Evolutionary conservation across 1,139 yeast species (phyloP).

Genomic region (Pichia sp.): DNA sequence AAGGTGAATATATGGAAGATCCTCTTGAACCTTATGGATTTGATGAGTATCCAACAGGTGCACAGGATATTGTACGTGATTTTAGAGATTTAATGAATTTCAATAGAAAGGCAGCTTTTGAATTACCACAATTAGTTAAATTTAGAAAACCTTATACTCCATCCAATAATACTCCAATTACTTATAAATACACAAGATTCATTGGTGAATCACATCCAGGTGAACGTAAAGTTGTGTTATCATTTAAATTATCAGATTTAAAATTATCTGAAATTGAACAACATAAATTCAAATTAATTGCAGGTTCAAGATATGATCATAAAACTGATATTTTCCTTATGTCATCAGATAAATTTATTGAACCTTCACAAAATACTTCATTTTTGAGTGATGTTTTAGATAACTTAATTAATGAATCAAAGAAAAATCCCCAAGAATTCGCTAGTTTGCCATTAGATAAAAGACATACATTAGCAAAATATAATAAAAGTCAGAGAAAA

Average conservation of each 20-base stretch:
- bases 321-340: slow-evolving; percentile 53
- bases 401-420: slow-evolving; percentile 58
- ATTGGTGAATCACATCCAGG: slow-evolving; percentile 62
- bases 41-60: slow-evolving; percentile 57
- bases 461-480: slow-evolving; percentile 52
- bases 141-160: slow-evolving; percentile 57
- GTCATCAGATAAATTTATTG: slow-evolving; percentile 56
- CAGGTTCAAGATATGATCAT: slow-evolving; percentile 73
- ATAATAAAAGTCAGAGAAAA: slow-evolving; percentile 35
- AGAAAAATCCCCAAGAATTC: slow-evolving; percentile 56
- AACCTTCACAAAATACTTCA: slow-evolving; percentile 82
- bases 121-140: slow-evolving; percentile 76
- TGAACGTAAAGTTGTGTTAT: slow-evolving; percentile 61
- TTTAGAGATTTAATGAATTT: slow-evolving; percentile 59
- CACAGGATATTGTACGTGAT: slow-evolving; percentile 54
- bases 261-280: slow-evolving; percentile 44
- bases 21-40: slow-evolving; percentile 34
- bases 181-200: slow-evolving; percentile 66
- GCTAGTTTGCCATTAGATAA: slow-evolving; percentile 77
- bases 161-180: slow-evolving; percentile 45
- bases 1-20: slow-evolving; percentile 26
- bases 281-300: slow-evolving; percentile 72
- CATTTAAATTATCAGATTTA: slow-evolving; percentile 49
- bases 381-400: slow-evolving; percentile 60
- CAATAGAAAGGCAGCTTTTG: slow-evolving; percentile 83